A percentile compares a stretch with the other conserved stretches of the same genome.
phyloP scores from a whole-genome alignment of 257 asterid genomes.

The Forsythia suspensa region DNA sequence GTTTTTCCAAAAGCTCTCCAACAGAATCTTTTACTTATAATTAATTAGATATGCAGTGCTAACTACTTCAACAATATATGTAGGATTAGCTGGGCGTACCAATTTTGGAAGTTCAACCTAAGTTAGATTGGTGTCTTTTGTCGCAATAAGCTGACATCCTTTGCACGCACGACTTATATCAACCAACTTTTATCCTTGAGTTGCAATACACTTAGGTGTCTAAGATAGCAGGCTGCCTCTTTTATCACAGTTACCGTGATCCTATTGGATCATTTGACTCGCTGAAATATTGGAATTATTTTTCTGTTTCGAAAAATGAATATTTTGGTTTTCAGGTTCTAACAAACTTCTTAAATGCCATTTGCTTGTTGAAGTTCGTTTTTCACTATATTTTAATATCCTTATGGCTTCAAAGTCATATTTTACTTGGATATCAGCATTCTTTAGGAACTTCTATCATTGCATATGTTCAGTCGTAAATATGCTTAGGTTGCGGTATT shows the following conservation, averaged over 20 bases:
- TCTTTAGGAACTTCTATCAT: slow-evolving; percentile 13
- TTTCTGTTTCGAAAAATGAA: slow-evolving; percentile 14
- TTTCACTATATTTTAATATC: slow-evolving; percentile 12
- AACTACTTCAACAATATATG: slow-evolving; percentile 41
- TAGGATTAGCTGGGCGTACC: slow-evolving; percentile 30
- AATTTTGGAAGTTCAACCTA: slow-evolving; percentile 5
- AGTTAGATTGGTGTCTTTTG: slow-evolving; percentile 26
- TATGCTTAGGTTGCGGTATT: slow-evolving; percentile 13
- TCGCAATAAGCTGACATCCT: slow-evolving; percentile 29
- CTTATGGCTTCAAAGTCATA: slow-evolving; percentile 5
- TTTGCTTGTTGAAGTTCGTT: neutral
- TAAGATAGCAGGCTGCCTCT: neutral
- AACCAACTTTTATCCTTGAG: slow-evolving; percentile 13
- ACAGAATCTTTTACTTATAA: slow-evolving; percentile 34
- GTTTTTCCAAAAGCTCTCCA: slow-evolving; percentile 42
- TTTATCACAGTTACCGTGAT: slow-evolving; percentile 17
- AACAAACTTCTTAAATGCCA: slow-evolving; percentile 21
- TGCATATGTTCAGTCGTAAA: neutral
- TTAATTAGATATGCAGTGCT: slow-evolving; percentile 29
- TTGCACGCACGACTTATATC: slow-evolving; percentile 10
- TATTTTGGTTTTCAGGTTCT: slow-evolving; percentile 22
- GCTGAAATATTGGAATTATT: slow-evolving; percentile 22
- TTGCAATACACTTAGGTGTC: neutral
- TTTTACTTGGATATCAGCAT: slow-evolving; percentile 20
- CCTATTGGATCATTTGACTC: slow-evolving; percentile 14